Percentiles rank a stretch among this genome's conserved stretches.
Conservation (phyloP, 2,329 filamentous ascomycete species). For the Decorospora gaudefroyi region DNA sequence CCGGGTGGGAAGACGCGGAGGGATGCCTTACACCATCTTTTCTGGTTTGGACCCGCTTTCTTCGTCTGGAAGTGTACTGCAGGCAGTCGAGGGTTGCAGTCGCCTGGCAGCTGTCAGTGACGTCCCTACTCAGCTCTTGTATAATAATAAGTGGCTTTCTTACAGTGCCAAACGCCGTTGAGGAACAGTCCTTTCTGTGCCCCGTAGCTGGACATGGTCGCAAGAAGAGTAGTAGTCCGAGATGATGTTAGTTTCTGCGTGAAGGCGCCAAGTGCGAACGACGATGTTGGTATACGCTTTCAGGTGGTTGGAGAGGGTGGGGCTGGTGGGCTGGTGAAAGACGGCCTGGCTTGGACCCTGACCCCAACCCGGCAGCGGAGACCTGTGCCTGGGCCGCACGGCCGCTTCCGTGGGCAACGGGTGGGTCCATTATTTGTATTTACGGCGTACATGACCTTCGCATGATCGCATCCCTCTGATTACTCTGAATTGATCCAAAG, state of each 20-base stretch:
- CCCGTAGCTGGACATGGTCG: conserved; percentile 27
- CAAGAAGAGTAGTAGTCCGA: background rate
- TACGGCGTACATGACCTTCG: too few relatives aligned
- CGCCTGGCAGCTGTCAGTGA: conserved; percentile 46
- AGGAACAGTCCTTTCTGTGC: conserved; percentile 26
- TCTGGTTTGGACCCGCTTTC: conserved; percentile 61
- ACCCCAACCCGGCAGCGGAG: background rate
- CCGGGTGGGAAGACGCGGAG: background rate
- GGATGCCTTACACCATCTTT: conserved; percentile 53
- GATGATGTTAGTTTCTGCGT: too few relatives aligned
- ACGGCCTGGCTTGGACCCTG: conserved; percentile 2
- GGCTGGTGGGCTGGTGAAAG: background rate
- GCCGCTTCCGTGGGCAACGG: background rate
- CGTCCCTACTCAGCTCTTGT: background rate
- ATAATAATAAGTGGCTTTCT: background rate
- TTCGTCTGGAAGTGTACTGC: conserved; percentile 62
- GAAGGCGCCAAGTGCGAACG: background rate
- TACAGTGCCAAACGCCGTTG: conserved; percentile 39
- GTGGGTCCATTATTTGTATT: too few relatives aligned
- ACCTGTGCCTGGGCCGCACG: background rate
- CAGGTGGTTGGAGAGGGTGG: background rate
- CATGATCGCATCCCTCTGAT: too few relatives aligned
- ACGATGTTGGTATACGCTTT: background rate
- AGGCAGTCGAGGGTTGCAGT: conserved; percentile 60
- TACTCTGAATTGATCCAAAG: background rate